phyloP scores from a whole-genome alignment of 2,329 filamentous ascomycete species.

The Coniella lustricola region DNA sequence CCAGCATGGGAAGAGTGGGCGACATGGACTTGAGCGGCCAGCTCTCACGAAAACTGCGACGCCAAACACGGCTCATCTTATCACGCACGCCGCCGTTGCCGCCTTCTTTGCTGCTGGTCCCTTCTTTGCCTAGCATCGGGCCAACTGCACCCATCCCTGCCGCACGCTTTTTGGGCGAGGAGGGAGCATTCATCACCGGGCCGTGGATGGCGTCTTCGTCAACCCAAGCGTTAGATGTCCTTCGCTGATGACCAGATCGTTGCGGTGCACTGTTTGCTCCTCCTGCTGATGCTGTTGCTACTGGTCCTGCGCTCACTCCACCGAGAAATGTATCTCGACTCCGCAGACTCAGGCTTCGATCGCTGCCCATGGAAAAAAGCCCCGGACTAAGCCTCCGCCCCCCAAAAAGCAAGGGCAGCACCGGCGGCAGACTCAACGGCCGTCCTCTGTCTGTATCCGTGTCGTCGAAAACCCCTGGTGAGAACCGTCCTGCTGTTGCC shows the following conservation, averaged over 20 bases:
- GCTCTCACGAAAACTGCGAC: constrained; percentile 19
- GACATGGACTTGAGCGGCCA: constrained; percentile 23
- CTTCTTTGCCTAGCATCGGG: constrained; percentile 17
- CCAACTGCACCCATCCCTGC: too few species aligned
- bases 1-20: constrained; percentile 31
- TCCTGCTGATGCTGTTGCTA: neutral
- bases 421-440: constrained; percentile 3
- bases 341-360: neutral
- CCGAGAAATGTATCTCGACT: neutral
- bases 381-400: constrained; percentile 4
- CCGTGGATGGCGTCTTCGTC: constrained; percentile 46
- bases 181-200: constrained; percentile 28
- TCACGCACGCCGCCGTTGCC: constrained; percentile 1
- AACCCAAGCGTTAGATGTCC: constrained; percentile 35
- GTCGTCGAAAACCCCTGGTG: too few species aligned
- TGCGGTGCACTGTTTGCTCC: too few species aligned
- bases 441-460: too few species aligned
- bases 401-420: constrained; percentile 21
- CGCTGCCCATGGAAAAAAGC: constrained; percentile 1
- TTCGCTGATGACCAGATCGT: constrained; percentile 18
- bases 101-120: constrained; percentile 23
- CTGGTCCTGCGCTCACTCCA: neutral
- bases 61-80: constrained; percentile 8
- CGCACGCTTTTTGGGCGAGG: neutral
- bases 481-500: constrained; percentile 2